phyloP scores from a whole-genome alignment of 352 stramenopile genomes.

The Pythium chondricola region DNA sequence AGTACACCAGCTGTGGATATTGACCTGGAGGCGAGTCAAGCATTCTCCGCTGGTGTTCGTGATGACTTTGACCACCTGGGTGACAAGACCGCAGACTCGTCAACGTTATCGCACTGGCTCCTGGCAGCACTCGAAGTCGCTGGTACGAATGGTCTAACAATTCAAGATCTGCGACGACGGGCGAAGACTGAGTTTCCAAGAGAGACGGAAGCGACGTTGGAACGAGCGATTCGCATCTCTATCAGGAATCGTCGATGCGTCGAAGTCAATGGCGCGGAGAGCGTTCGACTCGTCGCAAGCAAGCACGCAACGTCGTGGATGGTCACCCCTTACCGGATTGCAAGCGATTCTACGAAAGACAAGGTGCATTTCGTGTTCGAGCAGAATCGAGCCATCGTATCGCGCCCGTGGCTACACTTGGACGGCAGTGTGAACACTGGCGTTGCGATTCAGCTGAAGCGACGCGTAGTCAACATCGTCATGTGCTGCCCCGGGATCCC shows the following conservation, averaged over 20 bases:
- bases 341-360: slow-evolving; percentile 33
- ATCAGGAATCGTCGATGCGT: slow-evolving; percentile 34
- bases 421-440: slow-evolving; percentile 58
- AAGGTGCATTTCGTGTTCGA: slow-evolving; percentile 74
- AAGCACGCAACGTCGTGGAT: slow-evolving; percentile 49
- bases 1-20: too few relatives aligned
- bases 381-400: slow-evolving; percentile 42
- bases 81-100: background rate
- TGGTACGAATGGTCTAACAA: slow-evolving; percentile 9
- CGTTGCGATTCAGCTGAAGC: slow-evolving; percentile 55
- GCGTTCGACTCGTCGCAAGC: slow-evolving; percentile 43
- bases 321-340: slow-evolving; percentile 48
- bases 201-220: slow-evolving; percentile 10
- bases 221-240: slow-evolving; percentile 29
- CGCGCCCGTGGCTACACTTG: slow-evolving; percentile 68
- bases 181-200: background rate
- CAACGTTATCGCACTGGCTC: slow-evolving; percentile 3
- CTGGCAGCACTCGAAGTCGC: background rate
- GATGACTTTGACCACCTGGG: background rate
- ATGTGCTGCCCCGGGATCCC: slow-evolving; percentile 67
- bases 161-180: slow-evolving; percentile 5
- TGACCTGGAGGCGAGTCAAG: background rate
- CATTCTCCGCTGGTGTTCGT: slow-evolving; percentile 14
- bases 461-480: slow-evolving; percentile 75
- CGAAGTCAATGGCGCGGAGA: slow-evolving; percentile 59